Base-by-base conservation (phyloP, 2,329 filamentous ascomycete genomes). In the Alternaria ethzedia region DNA sequence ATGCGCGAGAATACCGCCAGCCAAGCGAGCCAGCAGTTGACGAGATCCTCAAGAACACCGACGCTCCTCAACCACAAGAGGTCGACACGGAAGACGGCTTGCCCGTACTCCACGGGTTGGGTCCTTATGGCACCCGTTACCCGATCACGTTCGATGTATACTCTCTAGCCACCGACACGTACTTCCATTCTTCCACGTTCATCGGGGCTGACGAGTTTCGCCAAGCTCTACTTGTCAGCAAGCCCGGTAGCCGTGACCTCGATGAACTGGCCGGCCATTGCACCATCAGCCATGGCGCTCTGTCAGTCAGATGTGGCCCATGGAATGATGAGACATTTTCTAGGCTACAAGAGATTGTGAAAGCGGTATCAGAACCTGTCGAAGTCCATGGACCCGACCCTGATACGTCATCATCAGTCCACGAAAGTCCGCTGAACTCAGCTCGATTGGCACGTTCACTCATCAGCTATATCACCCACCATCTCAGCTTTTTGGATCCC, bases 291-390 rank as follows among this genome's bases (percentile, higher is more conserved):
- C 64, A 83, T 30, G 73, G 73, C 13, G 72, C 76, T 21, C 69
- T 73, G 30, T 72, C 61, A 4, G 75, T 81, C 61, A 78, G 78
- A 57, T 89, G 86, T 83, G 82, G 83, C 25, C 71, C 82, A 5
- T 90, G 87, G 87, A 85, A 83, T 56, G 87, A 89, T 52, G 80
- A 82, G 12, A 83, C 87, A 2, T 85, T 82, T 28, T 83, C 83
- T 2, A 80, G n/a, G 8, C 45, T 79, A 6, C 36, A 62, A 11
- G 56, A 71, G 20, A 9, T 73, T 7, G 57, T 65, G 2, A 65
- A 47, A 15, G 26, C 20, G 4, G 60, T 72, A 1, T 70, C 66
- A 46, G 46, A 32, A 15, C 54, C 59, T 23, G 10, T 63, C 5
- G 52, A 63, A 11, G 21, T 32, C 25, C 52, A 58, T 17, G 7